Conservation (phyloP, 805 yeast species). For the Ogataea ramenticola region DNA sequence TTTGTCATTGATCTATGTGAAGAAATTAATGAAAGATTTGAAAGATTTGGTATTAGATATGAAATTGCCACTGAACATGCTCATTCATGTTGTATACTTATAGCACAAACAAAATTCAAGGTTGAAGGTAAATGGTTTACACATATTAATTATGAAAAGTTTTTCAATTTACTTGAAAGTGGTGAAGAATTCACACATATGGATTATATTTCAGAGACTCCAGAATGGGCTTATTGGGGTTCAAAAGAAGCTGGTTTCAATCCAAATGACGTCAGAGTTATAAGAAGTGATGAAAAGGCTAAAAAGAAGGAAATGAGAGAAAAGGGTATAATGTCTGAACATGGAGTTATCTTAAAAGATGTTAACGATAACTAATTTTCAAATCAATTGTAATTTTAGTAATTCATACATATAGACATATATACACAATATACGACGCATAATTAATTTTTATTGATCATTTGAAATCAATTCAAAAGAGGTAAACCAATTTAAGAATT, state of each 20-base stretch:
- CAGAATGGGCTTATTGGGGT: constrained; percentile 89
- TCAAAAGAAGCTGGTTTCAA: constrained; percentile 81
- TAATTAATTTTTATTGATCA: too few species aligned
- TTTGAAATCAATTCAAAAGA: too few species aligned
- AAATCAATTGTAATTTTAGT: too few species aligned
- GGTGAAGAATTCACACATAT: constrained; percentile 67
- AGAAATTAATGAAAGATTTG: constrained; percentile 47
- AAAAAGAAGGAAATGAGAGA: constrained; percentile 28
- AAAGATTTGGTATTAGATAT: constrained; percentile 48
- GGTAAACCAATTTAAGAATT: too few species aligned
- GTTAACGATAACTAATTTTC: background rate
- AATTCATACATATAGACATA: too few species aligned
- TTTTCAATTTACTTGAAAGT: constrained; percentile 59
- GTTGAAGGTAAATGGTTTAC: constrained; percentile 77
- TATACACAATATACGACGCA: too few species aligned
- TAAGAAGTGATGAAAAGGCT: constrained; percentile 54
- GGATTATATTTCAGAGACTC: constrained; percentile 78
- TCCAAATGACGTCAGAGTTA: constrained; percentile 71
- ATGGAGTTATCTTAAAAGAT: background rate
- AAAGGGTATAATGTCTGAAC: background rate
- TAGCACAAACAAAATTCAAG: constrained; percentile 69
- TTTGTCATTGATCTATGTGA: constrained; percentile 61
- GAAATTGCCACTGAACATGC: constrained; percentile 94
- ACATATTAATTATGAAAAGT: constrained; percentile 75
- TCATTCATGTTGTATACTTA: constrained; percentile 84